phyloP scores from a whole-genome alignment of 2,329 filamentous ascomycete genomes.

The Monascus ruber region DNA sequence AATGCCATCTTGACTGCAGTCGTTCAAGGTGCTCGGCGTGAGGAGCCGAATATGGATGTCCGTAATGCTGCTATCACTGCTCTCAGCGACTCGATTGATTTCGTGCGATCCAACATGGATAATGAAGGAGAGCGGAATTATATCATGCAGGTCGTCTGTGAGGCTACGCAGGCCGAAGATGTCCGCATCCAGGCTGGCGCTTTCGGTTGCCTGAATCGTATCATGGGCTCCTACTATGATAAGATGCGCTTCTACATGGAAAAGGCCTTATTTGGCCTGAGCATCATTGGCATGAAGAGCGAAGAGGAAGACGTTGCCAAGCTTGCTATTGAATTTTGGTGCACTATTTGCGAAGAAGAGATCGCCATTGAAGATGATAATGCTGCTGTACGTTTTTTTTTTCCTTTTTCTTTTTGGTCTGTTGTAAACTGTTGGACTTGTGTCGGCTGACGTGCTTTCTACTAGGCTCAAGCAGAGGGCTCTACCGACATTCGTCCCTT shows the following conservation, averaged over 20 bases:
- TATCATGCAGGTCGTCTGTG: constrained; percentile 99
- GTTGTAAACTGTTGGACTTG: neutral
- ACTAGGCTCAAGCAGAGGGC: constrained; percentile 53
- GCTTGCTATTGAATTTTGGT: constrained; percentile 98
- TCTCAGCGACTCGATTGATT: constrained; percentile 91
- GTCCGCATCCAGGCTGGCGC: constrained; percentile 86
- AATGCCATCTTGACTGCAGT: constrained; percentile 97
- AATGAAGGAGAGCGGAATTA: constrained; percentile 99
- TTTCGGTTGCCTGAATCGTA: constrained; percentile 94
- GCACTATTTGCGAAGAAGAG: constrained; percentile 98
- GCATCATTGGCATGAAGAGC: constrained; percentile 96
- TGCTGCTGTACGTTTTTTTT: constrained; percentile 47
- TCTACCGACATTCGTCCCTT: constrained; percentile 78
- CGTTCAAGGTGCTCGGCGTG: constrained; percentile 92
- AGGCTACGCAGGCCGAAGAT: constrained; percentile 91
- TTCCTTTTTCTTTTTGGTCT: constrained; percentile 1
- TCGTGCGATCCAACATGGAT: constrained; percentile 96
- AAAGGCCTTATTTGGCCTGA: constrained; percentile 94
- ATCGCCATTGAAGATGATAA: constrained; percentile 98
- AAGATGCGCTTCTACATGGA: constrained; percentile 99
- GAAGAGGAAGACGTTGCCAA: constrained; percentile 97
- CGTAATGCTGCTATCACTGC: constrained; percentile 87
- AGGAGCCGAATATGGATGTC: constrained; percentile 85
- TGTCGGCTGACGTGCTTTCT: constrained; percentile 13
- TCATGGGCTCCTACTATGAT: constrained; percentile 98